Conservation (phyloP, 2,329 filamentous ascomycete species). For the Colletotrichum trifolii region DNA sequence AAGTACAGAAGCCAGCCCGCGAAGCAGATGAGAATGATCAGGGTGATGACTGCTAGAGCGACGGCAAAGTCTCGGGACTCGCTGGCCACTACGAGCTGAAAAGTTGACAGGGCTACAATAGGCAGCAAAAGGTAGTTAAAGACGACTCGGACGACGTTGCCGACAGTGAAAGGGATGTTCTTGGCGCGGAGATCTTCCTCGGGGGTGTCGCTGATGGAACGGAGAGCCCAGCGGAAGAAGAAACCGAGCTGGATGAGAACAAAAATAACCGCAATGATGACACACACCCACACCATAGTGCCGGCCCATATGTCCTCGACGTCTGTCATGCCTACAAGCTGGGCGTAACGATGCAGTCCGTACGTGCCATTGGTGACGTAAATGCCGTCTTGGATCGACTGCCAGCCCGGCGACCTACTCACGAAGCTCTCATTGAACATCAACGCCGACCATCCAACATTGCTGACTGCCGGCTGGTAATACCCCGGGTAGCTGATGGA, state of each 20-base stretch:
- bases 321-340: constrained; percentile 83
- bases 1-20: constrained; percentile 83
- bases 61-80: constrained; percentile 77
- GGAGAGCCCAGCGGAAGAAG: constrained; percentile 78
- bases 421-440: constrained; percentile 96
- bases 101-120: constrained; percentile 86
- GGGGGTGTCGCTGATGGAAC: constrained; percentile 74
- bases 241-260: constrained; percentile 83
- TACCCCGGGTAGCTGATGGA: constrained; percentile 92
- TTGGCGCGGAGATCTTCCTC: constrained; percentile 92
- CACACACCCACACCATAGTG: constrained; percentile 90
- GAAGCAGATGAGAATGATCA: constrained; percentile 79
- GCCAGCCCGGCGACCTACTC: constrained; percentile 71
- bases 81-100: constrained; percentile 83
- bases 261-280: constrained; percentile 76
- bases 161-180: constrained; percentile 87
- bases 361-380: constrained; percentile 83
- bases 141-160: constrained; percentile 84
- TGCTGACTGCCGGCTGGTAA: constrained; percentile 91
- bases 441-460: constrained; percentile 86
- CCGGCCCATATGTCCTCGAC: constrained; percentile 90
- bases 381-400: constrained; percentile 83
- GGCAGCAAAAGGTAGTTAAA: constrained; percentile 95
- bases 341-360: constrained; percentile 81
- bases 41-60: constrained; percentile 78